These are phyloP conservation scores for Acer campestre DNA, from an alignment of 345 rosid species.

Conservation along the genomic window DNA sequence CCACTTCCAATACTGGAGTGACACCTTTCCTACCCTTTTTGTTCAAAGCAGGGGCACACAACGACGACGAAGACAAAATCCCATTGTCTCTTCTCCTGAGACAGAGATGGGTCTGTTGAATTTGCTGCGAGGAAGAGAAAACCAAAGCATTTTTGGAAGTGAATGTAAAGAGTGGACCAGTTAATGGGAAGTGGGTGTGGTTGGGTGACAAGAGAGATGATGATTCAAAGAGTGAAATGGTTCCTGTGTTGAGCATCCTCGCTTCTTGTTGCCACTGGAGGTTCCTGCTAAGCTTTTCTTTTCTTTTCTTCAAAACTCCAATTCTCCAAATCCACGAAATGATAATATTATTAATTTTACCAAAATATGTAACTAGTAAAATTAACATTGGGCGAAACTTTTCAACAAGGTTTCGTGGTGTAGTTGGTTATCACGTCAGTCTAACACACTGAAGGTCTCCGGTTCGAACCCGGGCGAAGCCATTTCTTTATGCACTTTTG, in stretches of 20 bases:
- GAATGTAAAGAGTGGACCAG: neutral
- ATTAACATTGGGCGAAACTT: neutral
- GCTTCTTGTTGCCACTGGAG: neutral
- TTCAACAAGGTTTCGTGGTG: constrained; percentile 76
- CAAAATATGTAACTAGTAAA: too few species aligned
- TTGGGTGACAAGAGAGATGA: constrained; percentile 14
- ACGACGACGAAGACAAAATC: constrained; percentile 15
- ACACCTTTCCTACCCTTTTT: constrained; percentile 21
- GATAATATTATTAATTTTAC: too few species aligned
- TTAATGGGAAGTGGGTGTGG: neutral
- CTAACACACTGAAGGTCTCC: constrained; percentile 96
- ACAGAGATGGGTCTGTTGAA: constrained; percentile 21
- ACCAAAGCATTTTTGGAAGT: constrained; percentile 7
- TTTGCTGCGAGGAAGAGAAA: constrained; percentile 24
- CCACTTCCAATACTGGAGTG: constrained; percentile 15
- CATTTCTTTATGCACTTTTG: constrained; percentile 12
- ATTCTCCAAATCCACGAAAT: neutral
- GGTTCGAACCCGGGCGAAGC: constrained; percentile 93
- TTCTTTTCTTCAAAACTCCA: too few species aligned
- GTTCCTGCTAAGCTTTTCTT: too few species aligned
- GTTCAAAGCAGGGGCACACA: constrained; percentile 19
- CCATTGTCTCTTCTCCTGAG: constrained; percentile 19
- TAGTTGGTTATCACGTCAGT: constrained; percentile 99
- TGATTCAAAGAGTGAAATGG: constrained; percentile 33
- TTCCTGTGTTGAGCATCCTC: constrained; percentile 25